These are phyloP conservation scores for Eutreptiella sp. DNA, from an alignment of 208 protist genomes.

Conservation along the genomic window DNA sequence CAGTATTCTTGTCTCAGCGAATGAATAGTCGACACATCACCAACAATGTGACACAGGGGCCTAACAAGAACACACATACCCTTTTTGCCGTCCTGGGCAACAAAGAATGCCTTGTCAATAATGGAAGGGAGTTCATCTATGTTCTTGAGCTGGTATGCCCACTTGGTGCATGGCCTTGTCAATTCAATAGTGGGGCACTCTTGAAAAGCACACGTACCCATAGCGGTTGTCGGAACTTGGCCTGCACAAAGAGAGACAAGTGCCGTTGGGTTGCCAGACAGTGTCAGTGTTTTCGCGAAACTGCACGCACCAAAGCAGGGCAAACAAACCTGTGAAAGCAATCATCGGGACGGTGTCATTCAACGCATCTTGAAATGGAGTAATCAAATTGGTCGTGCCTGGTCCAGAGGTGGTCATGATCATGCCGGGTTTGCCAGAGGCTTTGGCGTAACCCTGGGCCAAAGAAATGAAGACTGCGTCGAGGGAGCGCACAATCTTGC, in stretches of 20 bases:
- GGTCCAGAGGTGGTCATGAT: slow-evolving; percentile 47
- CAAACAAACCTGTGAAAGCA: slow-evolving; percentile 47
- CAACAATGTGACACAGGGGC: too few species aligned
- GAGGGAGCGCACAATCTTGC: not conserved
- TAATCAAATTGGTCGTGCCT: slow-evolving; percentile 51
- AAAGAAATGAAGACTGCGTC: not conserved
- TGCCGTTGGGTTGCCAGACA: too few species aligned
- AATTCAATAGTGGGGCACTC: slow-evolving; percentile 41
- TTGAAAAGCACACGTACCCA: slow-evolving; percentile 43
- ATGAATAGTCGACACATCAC: too few species aligned
- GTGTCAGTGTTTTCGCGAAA: too few species aligned
- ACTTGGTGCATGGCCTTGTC: slow-evolving; percentile 47
- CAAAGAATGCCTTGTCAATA: slow-evolving; percentile 48
- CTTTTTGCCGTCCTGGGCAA: slow-evolving; percentile 35
- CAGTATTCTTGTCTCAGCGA: too few species aligned
- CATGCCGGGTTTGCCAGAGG: slow-evolving; percentile 36
- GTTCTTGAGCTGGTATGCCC: slow-evolving; percentile 38
- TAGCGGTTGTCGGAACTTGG: slow-evolving; percentile 2
- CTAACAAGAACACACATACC: too few species aligned
- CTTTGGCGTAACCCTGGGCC: slow-evolving; percentile 21
- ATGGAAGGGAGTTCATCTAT: slow-evolving; percentile 41
- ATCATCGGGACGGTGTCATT: slow-evolving; percentile 47
- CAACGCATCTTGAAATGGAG: slow-evolving; percentile 46
- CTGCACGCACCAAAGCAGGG: too few species aligned
- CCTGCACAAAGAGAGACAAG: too few species aligned